Evolutionary conservation across 805 yeast genomes (phyloP).

Genomic region (Candida taoyuanica): DNA sequence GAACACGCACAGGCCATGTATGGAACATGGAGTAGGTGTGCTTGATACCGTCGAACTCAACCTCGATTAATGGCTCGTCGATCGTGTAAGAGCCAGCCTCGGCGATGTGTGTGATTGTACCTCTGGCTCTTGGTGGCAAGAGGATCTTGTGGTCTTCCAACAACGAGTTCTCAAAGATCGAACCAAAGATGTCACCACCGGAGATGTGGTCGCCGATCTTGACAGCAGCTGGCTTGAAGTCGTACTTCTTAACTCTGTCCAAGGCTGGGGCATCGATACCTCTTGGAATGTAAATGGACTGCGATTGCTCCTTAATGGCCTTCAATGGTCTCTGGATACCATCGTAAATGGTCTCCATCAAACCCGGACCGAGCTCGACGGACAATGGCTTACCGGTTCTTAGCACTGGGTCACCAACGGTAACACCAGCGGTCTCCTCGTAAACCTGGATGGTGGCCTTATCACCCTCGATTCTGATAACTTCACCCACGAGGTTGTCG

Average conservation of each 20-base stretch:
- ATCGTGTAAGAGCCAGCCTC: conserved; percentile 87
- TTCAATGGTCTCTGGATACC: conserved; percentile 99
- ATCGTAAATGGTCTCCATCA: conserved; percentile 98
- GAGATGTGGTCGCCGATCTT: conserved; percentile 96
- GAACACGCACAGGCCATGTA: conserved; percentile 99
- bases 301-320: conserved; percentile 81
- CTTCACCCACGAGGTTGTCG: conserved; percentile 95
- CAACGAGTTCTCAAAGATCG: conserved; percentile 89
- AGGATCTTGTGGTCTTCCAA: conserved; percentile 89
- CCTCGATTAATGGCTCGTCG: conserved; percentile 85
- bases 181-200: conserved; percentile 97
- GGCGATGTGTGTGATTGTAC: conserved; percentile 89
- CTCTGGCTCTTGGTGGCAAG: conserved; percentile 97
- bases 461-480: conserved; percentile 92
- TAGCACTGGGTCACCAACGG: conserved; percentile 97
- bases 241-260: conserved; percentile 75
- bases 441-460: conserved; percentile 98
- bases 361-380: conserved; percentile 98
- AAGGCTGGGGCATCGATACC: conserved; percentile 98
- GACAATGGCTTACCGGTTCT: conserved; percentile 99
- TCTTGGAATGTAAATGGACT: conserved; percentile 96
- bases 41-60: conserved; percentile 88
- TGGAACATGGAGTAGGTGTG: conserved; percentile 89
- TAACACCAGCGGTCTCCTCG: conserved; percentile 99
- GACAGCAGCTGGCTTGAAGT: conserved; percentile 73